A percentile compares a stretch with the other conserved stretches of the same genome.
These are phyloP conservation scores for Eremothecium sinecaudum DNA, from an alignment of 1,139 yeast genomes.

Conservation along the genomic window DNA sequence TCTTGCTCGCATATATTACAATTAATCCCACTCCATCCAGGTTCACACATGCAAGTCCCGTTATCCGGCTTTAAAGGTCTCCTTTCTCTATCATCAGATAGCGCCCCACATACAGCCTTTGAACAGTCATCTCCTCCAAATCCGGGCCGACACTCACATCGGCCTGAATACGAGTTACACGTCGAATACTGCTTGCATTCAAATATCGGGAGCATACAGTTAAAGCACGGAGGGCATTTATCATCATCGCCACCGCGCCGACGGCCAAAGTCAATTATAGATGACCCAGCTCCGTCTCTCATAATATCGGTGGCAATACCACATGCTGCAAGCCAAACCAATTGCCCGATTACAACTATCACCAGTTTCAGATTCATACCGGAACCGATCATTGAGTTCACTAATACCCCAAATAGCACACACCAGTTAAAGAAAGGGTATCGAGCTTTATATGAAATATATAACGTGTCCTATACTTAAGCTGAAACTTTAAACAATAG, in stretches of 20 bases:
- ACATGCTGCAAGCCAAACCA: no score
- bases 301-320: no score
- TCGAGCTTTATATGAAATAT: no score
- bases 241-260: constrained; percentile 30
- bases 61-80: constrained; percentile 53
- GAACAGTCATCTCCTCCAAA: constrained; percentile 92
- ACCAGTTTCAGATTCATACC: no score
- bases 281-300: no score
- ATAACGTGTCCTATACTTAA: no score
- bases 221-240: constrained; percentile 79
- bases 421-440: no score
- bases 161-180: constrained; percentile 81
- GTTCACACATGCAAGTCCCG: constrained; percentile 54
- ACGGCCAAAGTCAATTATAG: no score
- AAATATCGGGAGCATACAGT: constrained; percentile 85
- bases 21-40: constrained; percentile 91
- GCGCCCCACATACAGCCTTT: constrained; percentile 78
- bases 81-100: constrained; percentile 52
- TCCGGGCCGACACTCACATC: constrained; percentile 87
- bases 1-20: constrained; percentile 76
- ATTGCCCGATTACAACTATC: no score
- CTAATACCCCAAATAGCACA: no score
- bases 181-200: constrained; percentile 81
- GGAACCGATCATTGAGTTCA: no score
- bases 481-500: no score